A percentile compares a stretch with the other conserved stretches of the same genome.
These are phyloP conservation scores for Fusarium siculi DNA, from an alignment of 2,329 filamentous ascomycete species.

Conservation along the genomic window DNA sequence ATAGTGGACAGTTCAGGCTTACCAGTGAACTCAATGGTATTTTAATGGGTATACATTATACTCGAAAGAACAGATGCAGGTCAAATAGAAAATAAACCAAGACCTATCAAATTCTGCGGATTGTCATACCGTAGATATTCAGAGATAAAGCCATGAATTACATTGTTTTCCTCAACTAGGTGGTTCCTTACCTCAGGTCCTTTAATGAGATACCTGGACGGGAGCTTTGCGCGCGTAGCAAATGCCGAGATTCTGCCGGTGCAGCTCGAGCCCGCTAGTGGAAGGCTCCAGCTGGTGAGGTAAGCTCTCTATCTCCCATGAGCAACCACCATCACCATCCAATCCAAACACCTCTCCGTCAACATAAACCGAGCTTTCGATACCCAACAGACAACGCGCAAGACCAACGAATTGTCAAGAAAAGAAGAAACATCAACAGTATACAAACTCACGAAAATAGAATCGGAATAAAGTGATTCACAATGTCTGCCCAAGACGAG, in stretches of 20 bases:
- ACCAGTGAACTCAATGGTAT: background rate
- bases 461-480: constrained; percentile 24
- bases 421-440: background rate
- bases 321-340: constrained; percentile 34
- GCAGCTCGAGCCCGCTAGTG: constrained; percentile 39
- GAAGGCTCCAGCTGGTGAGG: constrained; percentile 55
- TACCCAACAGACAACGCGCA: constrained; percentile 9
- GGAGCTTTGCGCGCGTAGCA: background rate
- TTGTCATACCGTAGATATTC: background rate
- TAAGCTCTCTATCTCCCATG: constrained; percentile 51
- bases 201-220: background rate
- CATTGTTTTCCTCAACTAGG: background rate
- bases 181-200: background rate
- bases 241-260: constrained; percentile 49
- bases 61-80: background rate
- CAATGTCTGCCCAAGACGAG: constrained; percentile 67
- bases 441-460: background rate
- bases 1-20: background rate
- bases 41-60: background rate
- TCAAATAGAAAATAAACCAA: background rate
- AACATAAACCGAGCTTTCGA: constrained; percentile 30
- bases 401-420: background rate
- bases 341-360: constrained; percentile 23
- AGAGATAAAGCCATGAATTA: background rate
- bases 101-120: background rate